These are phyloP conservation scores for Jaminaea rosea DNA, from an alignment of 1,284 basidiomycete genomes.

Conservation along the genomic window DNA sequence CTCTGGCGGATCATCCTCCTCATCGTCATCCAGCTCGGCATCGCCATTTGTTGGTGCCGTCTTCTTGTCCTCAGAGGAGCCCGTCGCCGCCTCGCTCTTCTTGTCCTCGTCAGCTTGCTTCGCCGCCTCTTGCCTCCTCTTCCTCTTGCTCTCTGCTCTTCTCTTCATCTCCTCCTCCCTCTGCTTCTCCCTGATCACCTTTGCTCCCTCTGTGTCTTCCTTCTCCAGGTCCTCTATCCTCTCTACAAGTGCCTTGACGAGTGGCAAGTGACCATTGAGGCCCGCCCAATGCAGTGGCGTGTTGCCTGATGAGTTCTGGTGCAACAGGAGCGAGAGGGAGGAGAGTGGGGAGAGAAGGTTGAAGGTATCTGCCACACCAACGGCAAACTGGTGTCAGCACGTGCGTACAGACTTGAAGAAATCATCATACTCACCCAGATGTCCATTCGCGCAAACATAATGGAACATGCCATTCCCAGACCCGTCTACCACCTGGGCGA, in stretches of 20 bases:
- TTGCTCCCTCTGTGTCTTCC: too few relatives aligned
- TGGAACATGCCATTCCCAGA: slow-evolving; percentile 33
- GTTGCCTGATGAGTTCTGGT: slow-evolving; percentile 39
- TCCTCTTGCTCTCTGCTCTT: not conserved
- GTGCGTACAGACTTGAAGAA: not conserved
- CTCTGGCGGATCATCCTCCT: slow-evolving; percentile 7
- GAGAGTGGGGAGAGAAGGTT: slow-evolving; percentile 19
- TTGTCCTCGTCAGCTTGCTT: slow-evolving; percentile 7
- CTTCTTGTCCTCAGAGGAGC: not conserved
- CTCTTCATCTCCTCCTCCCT: slow-evolving; percentile 15
- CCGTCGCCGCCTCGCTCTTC: not conserved
- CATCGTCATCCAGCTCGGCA: slow-evolving; percentile 4
- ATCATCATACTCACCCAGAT: slow-evolving; percentile 14
- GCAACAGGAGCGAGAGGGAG: slow-evolving; percentile 18
- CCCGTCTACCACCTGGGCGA: slow-evolving; percentile 5
- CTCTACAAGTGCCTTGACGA: slow-evolving; percentile 25
- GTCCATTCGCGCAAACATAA: slow-evolving; percentile 41
- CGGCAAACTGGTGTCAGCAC: not conserved
- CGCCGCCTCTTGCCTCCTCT: not conserved
- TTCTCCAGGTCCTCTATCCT: slow-evolving; percentile 31
- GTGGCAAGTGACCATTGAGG: slow-evolving; percentile 38
- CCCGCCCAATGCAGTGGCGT: slow-evolving; percentile 46
- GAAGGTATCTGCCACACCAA: slow-evolving; percentile 21
- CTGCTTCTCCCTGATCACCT: too few relatives aligned
- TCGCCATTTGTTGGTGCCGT: not conserved